Evolutionary conservation across 192 early-diverging fungal species (phyloP), one percentile per base, ranked within the genome.

Genomic region (Linnemannia exigua): DNA sequence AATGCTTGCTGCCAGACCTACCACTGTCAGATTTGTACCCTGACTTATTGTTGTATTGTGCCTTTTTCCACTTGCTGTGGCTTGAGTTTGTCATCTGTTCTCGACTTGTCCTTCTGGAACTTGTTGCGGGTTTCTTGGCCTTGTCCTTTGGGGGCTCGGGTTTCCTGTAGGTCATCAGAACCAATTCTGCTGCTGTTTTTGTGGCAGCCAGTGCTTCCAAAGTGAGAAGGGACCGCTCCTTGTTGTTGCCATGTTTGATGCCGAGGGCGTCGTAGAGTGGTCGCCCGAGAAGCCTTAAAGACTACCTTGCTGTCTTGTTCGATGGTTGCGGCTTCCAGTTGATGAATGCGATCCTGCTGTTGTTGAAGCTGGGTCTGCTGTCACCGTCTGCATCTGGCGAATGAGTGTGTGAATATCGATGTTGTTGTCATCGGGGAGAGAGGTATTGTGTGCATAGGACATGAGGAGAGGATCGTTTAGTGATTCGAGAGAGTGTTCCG

Each of bases 211-310:
- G 52, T 37, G 12, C 47, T 35, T 52, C 51, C 33, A 74, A 52
- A 52, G 52, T 52, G 31, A 58, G 16, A 22, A 74, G 72, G 12
- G 51, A 52, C 8, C 38, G 17, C 19, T 74, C 72, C 51, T 58
- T 74, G 4, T 52, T 25, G 44, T 73, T 58, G n/a, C n/a, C n/a
- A n/a, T n/a, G 36, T 36, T 58, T 74, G 72, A 74, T 52, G 72
- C 35, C 48, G 51, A 74, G 72, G 5, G 25, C 51, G 9, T 73
- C 72, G 14, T 22, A 20, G n/a, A n/a, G n/a, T n/a, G n/a, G n/a
- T n/a, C n/a, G n/a, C n/a, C n/a, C n/a, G n/a, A n/a, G n/a, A n/a
- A n/a, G n/a, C n/a, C n/a, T n/a, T n/a, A n/a, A n/a, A n/a, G n/a
- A n/a, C n/a, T n/a, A n/a, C n/a, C n/a, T n/a, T n/a, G n/a, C n/a